Base-by-base conservation (phyloP, 2,329 filamentous ascomycete species). In the Aaosphaeria pasadenensis region DNA sequence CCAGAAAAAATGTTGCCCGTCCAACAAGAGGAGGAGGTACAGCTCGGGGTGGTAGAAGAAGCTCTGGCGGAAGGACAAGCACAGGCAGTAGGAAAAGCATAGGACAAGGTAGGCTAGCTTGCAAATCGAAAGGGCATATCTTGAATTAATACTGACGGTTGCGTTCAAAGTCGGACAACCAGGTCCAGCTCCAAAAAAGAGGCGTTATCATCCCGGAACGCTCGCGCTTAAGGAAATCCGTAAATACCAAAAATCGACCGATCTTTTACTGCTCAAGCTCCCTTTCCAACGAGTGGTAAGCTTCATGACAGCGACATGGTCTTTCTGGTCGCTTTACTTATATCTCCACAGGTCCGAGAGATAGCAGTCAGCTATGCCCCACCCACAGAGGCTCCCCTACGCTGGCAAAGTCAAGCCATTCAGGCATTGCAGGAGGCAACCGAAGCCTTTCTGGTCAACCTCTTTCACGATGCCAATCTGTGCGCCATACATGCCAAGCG, bases 401-500 rank as follows among this genome's bases (percentile, higher is more conserved):
- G 91, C 72, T 99, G 96, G 89, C 94, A 99, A 82, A 95, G 90
- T 28, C 96, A 92, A 42, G 94, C 94, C 74, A 96, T 99, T 71
- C 89, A 90, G 69, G 94, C 94, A 58, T 86, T 99, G 38, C 92
- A 99, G 80, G 94, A 99, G 82, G 96, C 94, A 47, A 91, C 96
- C 59, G 94, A 99, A 82, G 95, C 94, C 2, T 97, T 96, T 79
- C 88, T 99, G 67, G 91, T 97, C 76, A 95, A 91, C 40, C 87
- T 97, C 58, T 97, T 97, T 67, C 91, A 97, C 77, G 92, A 97
- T 73, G 96, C 92, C 78, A 97, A 97, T 81, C 80, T 96, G 45
- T 97, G 92, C 79, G 92, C 94, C 70, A 96, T 97, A 75, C 94
- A 97, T 79, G 92, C 94, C 77, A 97, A 97, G 86, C 91, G 94